Evolutionary conservation across 192 early-diverging fungal species (phyloP).

Genomic region (Coemansia sp.): DNA sequence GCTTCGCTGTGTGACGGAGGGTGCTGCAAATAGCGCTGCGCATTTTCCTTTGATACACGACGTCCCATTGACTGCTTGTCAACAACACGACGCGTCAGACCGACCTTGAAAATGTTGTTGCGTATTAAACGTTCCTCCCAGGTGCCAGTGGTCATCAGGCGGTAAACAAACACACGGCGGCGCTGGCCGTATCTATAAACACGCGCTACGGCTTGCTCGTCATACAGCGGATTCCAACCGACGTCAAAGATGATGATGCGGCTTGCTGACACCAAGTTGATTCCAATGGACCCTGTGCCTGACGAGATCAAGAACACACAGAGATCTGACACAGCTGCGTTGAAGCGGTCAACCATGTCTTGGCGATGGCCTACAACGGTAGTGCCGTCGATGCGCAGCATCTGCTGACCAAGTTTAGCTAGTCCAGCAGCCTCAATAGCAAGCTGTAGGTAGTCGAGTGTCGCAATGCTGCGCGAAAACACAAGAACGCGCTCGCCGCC

Average conservation of each 20-base stretch:
- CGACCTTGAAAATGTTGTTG: constrained; percentile 72
- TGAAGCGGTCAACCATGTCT: constrained; percentile 63
- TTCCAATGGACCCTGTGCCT: constrained; percentile 54
- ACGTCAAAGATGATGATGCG: constrained; percentile 70
- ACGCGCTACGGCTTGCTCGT: constrained; percentile 73
- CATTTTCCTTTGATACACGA: constrained; percentile 42
- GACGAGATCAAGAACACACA: constrained; percentile 63
- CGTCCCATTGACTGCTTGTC: constrained; percentile 60
- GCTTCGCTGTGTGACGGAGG: constrained; percentile 16
- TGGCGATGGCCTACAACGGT: constrained; percentile 54
- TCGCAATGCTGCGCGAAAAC: constrained; percentile 68
- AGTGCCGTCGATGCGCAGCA: constrained; percentile 58
- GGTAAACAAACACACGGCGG: constrained; percentile 67
- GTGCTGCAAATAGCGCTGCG: constrained; percentile 54
- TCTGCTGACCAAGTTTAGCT: not conserved
- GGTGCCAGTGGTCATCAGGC: constrained; percentile 58
- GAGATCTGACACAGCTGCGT: constrained; percentile 26
- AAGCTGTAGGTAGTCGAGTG: constrained; percentile 52
- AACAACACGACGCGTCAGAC: constrained; percentile 63
- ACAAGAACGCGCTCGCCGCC: constrained; percentile 68
- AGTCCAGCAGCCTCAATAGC: constrained; percentile 12
- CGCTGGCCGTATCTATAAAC: constrained; percentile 70
- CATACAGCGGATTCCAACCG: constrained; percentile 78
- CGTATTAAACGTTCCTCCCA: constrained; percentile 62
- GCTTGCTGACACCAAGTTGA: constrained; percentile 70